These are phyloP conservation scores for Boletus rufocinnamomeus DNA, from an alignment of 768 basidiomycete species.

Conservation along the genomic window DNA sequence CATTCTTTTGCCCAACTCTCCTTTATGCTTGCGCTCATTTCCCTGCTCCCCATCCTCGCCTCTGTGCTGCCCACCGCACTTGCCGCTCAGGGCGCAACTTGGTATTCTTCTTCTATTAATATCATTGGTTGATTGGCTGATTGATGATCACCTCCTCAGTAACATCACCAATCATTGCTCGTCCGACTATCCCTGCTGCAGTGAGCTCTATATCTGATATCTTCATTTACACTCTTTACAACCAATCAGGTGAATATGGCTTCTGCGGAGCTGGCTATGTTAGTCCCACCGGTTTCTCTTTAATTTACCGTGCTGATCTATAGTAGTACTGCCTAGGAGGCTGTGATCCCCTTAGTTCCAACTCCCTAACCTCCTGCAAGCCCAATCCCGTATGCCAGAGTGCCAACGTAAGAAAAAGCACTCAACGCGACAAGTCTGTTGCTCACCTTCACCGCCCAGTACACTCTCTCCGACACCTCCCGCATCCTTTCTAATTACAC, in stretches of 20 bases:
- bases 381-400: constrained; percentile 74
- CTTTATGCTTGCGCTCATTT: constrained; percentile 27
- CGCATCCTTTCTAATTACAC: constrained; percentile 68
- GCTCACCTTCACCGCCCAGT: constrained; percentile 37
- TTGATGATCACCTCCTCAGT: constrained; percentile 24
- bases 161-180: constrained; percentile 40
- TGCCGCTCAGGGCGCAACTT: constrained; percentile 31
- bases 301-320: constrained; percentile 9
- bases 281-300: constrained; percentile 11
- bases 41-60: constrained; percentile 20
- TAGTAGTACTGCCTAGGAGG: constrained; percentile 78
- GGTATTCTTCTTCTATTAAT: constrained; percentile 12
- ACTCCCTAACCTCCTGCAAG: constrained; percentile 62
- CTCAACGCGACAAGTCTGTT: background rate
- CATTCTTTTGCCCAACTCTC: constrained; percentile 20
- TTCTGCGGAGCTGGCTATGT: constrained; percentile 51
- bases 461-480: constrained; percentile 63
- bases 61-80: constrained; percentile 18
- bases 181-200: constrained; percentile 46
- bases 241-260: constrained; percentile 48
- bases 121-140: background rate
- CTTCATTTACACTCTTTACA: background rate
- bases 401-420: constrained; percentile 46
- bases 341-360: constrained; percentile 78
- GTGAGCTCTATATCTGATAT: constrained; percentile 29